Conservation (phyloP, 2,329 filamentous ascomycete species). For the Fusarium verrucosum region DNA sequence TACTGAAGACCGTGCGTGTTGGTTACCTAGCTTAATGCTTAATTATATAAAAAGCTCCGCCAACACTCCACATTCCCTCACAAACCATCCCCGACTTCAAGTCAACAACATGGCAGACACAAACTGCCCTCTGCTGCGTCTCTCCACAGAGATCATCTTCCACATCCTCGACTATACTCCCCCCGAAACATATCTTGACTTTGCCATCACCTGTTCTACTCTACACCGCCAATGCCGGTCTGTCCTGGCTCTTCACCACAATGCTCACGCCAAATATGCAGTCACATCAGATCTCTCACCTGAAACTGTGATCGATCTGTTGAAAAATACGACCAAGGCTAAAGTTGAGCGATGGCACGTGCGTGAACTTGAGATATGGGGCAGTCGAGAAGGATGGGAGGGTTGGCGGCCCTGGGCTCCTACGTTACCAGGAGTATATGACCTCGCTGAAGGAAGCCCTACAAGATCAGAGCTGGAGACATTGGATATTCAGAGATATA, state of each 20-base stretch:
- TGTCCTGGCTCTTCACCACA: slow-evolving; percentile 2
- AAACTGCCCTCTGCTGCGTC: background rate
- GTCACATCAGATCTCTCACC: slow-evolving; percentile 14
- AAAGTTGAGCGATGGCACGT: slow-evolving; percentile 22
- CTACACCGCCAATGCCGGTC: background rate
- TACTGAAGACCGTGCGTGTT: background rate
- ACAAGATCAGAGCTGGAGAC: background rate
- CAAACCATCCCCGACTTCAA: background rate
- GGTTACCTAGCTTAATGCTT: background rate
- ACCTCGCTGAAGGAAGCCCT: background rate
- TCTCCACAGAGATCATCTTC: slow-evolving; percentile 15
- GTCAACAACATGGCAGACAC: background rate
- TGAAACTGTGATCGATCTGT: background rate
- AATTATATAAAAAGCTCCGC: background rate
- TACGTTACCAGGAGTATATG: background rate
- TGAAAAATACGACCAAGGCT: background rate
- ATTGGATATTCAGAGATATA: background rate
- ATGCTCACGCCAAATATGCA: background rate
- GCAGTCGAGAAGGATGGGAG: slow-evolving; percentile 10
- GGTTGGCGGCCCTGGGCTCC: slow-evolving; percentile 23
- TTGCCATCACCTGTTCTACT: slow-evolving; percentile 18
- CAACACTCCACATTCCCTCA: background rate
- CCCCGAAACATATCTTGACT: background rate
- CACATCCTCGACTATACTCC: background rate
- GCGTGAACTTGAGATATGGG: slow-evolving; percentile 32